phyloP scores from a whole-genome alignment of 768 basidiomycete genomes.

The Xanthoconium stramineum region DNA sequence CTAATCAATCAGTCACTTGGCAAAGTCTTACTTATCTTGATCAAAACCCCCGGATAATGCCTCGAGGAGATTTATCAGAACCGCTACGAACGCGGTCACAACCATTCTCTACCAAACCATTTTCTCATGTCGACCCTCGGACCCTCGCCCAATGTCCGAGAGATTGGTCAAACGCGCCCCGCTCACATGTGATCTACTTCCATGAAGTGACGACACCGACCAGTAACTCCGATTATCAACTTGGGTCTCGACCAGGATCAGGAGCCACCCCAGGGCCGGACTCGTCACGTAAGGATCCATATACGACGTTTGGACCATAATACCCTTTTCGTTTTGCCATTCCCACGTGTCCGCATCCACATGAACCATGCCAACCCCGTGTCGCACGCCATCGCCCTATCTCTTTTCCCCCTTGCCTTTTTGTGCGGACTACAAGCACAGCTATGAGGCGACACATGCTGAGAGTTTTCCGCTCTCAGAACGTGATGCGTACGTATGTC shows the following conservation, averaged over 20 bases:
- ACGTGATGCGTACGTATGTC: conserved; percentile 8
- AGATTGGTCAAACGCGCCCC: neutral
- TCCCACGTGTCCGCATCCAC: conserved; percentile 11
- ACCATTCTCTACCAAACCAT: neutral
- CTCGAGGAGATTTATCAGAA: conserved; percentile 12
- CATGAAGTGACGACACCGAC: neutral
- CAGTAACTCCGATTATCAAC: neutral
- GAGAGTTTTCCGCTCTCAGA: neutral
- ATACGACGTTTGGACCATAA: neutral
- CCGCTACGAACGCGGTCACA: conserved; percentile 1
- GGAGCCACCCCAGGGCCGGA: neutral
- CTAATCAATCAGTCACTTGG: conserved; percentile 15
- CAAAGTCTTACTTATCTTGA: conserved; percentile 1
- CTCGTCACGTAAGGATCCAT: conserved; percentile 2
- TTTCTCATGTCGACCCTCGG: neutral
- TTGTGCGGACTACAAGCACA: conserved; percentile 1
- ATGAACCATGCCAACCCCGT: conserved; percentile 5
- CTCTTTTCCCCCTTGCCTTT: neutral
- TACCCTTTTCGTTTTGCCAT: conserved; percentile 7
- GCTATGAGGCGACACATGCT: conserved; percentile 6
- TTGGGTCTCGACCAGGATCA: neutral
- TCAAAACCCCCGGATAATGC: conserved; percentile 1
- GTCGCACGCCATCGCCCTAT: conserved; percentile 10
- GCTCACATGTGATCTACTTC: neutral
- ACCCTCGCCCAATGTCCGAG: neutral